Base-by-base conservation (phyloP, 306 rosid species). In the Coriaria nepalensis region DNA sequence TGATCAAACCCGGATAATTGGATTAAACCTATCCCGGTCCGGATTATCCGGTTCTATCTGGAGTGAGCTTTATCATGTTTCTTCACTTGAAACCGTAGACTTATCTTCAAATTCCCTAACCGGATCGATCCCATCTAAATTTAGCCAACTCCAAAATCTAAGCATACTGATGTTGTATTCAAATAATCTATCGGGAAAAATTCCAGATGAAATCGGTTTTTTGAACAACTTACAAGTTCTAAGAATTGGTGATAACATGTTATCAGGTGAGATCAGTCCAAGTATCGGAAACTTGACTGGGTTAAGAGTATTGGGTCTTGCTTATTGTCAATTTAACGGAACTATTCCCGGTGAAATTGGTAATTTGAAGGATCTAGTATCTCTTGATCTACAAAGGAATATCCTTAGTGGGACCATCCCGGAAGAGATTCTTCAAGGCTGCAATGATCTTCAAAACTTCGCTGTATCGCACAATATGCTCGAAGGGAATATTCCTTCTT, bases 401-500 rank as follows among this genome's bases (percentile, higher is more conserved):
- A 71, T 61, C 40, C 72, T 85, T 9, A 64, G 69, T 50, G 98
- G 98, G 37, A 52, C 37, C 43, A 73, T 90, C 47, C 98, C 94
- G 9, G 73, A 75, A 60, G 87, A 78, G 47, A 77, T 90, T 53
- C 29, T 20, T 20, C 55, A 45, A 33, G 78, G 82, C 57, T 77
- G 81, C 43, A 51, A 67, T 67, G 74, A 49, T 63, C 92, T 90
- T n/a, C 73, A 79, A 59, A 67, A 74, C 55, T 79, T 85, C 52
- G 80, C 81, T 49, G 94, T 71, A 40, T 81, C 94, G 35, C 81
- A 90, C 73, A 90, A 90, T 63, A 65, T 71, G 65, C 77, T 90
- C 14, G 66, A 72, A 52, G 83, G 95, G 46, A 71, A 71, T 36
- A 61, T 90, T 51, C 81, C 94, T 46, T 63, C 73, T 56, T 64